Percentiles rank a stretch among this genome's conserved stretches.
Evolutionary conservation across 2,329 filamentous ascomycete species (phyloP).

Genomic region (Tolypocladium tundrense): DNA sequence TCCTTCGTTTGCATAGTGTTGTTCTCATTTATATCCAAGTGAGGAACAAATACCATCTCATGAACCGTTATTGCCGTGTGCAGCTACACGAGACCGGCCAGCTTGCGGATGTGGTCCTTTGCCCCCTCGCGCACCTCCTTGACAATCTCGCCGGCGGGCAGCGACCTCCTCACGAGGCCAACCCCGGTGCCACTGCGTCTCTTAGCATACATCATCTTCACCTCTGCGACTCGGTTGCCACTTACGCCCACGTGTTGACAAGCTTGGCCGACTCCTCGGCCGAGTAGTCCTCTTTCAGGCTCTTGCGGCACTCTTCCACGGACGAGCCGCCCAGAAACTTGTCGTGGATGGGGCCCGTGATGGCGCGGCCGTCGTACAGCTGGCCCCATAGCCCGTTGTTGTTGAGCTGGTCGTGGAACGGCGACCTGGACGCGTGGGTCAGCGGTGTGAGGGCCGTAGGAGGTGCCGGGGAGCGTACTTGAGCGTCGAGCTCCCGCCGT

Average conservation of each 20-base stretch:
- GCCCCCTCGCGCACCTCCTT: conserved; percentile 28
- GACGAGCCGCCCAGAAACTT: conserved; percentile 28
- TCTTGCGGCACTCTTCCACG: conserved; percentile 29
- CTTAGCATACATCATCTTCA: not conserved
- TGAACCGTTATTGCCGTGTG: not conserved
- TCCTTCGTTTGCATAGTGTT: not conserved
- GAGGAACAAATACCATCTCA: not conserved
- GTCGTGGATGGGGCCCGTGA: conserved; percentile 27
- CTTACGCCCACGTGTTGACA: conserved; percentile 27
- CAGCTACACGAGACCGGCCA: conserved; percentile 11
- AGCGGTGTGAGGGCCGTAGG: not conserved
- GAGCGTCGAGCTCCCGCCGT: conserved; percentile 33
- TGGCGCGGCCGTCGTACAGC: conserved; percentile 33
- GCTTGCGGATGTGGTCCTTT: conserved; percentile 19
- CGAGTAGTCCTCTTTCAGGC: conserved; percentile 25
- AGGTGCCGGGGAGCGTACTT: conserved; percentile 23
- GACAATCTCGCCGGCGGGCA: conserved; percentile 32
- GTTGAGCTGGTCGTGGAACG: conserved; percentile 31
- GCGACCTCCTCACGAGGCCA: conserved; percentile 30
- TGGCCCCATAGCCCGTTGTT: conserved; percentile 28
- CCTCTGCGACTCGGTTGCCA: conserved; percentile 1
- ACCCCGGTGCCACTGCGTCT: conserved; percentile 29
- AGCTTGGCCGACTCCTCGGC: conserved; percentile 21
- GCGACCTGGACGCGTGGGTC: conserved; percentile 15
- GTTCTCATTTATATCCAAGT: not conserved